Evolutionary conservation across 1,284 basidiomycete species (phyloP).

Genomic region (Cutaneotrichosporon curvatum): DNA sequence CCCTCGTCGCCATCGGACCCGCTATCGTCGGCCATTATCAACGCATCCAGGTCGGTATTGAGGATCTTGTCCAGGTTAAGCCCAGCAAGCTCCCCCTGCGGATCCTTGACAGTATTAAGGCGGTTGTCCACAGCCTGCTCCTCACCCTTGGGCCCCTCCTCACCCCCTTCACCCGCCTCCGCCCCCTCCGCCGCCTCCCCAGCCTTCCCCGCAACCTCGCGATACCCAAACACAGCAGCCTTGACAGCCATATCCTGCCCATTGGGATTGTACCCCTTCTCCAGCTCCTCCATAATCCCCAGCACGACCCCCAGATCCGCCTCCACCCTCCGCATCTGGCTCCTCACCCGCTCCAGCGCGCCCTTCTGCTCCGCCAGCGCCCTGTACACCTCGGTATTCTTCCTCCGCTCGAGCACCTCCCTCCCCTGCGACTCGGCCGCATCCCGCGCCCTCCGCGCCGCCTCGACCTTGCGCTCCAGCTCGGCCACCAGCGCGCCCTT

Average conservation of each 20-base stretch:
- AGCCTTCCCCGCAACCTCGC: slow-evolving; percentile 51
- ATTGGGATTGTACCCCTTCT: slow-evolving; percentile 90
- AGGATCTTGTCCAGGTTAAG: slow-evolving; percentile 10
- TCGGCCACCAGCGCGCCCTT: slow-evolving; percentile 58
- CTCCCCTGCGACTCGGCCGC: slow-evolving; percentile 30
- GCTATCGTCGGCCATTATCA: slow-evolving; percentile 8
- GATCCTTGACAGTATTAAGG: slow-evolving; percentile 11
- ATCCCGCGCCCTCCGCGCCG: slow-evolving; percentile 32
- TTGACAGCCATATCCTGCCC: slow-evolving; percentile 96
- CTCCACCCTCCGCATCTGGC: slow-evolving; percentile 52
- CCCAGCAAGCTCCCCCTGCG: slow-evolving; percentile 12
- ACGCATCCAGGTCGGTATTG: slow-evolving; percentile 12
- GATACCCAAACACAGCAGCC: slow-evolving; percentile 90
- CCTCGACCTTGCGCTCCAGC: slow-evolving; percentile 52
- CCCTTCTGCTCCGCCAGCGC: slow-evolving; percentile 65
- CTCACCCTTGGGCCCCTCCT: slow-evolving; percentile 2
- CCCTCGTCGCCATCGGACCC: slow-evolving; percentile 24
- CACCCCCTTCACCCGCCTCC: too few relatives aligned
- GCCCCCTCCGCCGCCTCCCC: slow-evolving; percentile 30
- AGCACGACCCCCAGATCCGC: slow-evolving; percentile 10
- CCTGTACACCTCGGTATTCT: slow-evolving; percentile 78
- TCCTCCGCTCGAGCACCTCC: slow-evolving; percentile 62
- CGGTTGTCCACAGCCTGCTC: slow-evolving; percentile 1
- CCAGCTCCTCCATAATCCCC: slow-evolving; percentile 72
- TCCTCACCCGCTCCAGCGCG: slow-evolving; percentile 68